A percentile compares a stretch with the other conserved stretches of the same genome.
These are phyloP conservation scores for Pestalotiopsis sp. DNA, from an alignment of 2,329 filamentous ascomycete species.

Conservation along the genomic window DNA sequence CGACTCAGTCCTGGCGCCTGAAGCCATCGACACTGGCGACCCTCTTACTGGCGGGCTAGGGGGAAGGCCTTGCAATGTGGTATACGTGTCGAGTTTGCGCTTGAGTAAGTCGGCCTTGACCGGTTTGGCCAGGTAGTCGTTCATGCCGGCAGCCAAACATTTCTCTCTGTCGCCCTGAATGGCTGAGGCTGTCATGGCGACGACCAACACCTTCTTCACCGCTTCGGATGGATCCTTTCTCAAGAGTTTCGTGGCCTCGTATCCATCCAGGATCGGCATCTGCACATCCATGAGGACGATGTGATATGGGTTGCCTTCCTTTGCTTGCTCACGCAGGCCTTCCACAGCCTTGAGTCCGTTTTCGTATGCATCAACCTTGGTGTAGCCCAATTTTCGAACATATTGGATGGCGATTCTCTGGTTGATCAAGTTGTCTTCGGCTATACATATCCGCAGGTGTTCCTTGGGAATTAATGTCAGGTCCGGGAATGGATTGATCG, in stretches of 20 bases:
- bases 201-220: slow-evolving; percentile 83
- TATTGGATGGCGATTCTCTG: slow-evolving; percentile 93
- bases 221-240: slow-evolving; percentile 73
- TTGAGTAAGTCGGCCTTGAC: slow-evolving; percentile 87
- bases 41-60: slow-evolving; percentile 19
- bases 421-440: slow-evolving; percentile 94
- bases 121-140: slow-evolving; percentile 94
- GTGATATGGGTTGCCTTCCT: slow-evolving; percentile 77
- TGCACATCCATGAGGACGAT: slow-evolving; percentile 95
- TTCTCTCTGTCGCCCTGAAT: slow-evolving; percentile 95
- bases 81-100: slow-evolving; percentile 70
- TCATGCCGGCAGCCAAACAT: slow-evolving; percentile 95
- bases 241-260: slow-evolving; percentile 84
- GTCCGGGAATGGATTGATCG: slow-evolving; percentile 55
- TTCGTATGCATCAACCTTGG: slow-evolving; percentile 79
- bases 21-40: slow-evolving; percentile 9
- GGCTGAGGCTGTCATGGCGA: slow-evolving; percentile 94
- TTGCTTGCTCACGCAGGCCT: slow-evolving; percentile 72
- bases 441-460: slow-evolving; percentile 84
- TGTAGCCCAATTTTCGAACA: slow-evolving; percentile 80
- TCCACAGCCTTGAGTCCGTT: slow-evolving; percentile 89
- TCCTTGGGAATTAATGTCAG: slow-evolving; percentile 74
- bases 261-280: slow-evolving; percentile 92
- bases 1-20: neutral
- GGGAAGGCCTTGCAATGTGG: slow-evolving; percentile 37